These are phyloP conservation scores for Cutaneotrichosporon sp. DNA, from an alignment of 1,284 basidiomycete species.

Conservation along the genomic window DNA sequence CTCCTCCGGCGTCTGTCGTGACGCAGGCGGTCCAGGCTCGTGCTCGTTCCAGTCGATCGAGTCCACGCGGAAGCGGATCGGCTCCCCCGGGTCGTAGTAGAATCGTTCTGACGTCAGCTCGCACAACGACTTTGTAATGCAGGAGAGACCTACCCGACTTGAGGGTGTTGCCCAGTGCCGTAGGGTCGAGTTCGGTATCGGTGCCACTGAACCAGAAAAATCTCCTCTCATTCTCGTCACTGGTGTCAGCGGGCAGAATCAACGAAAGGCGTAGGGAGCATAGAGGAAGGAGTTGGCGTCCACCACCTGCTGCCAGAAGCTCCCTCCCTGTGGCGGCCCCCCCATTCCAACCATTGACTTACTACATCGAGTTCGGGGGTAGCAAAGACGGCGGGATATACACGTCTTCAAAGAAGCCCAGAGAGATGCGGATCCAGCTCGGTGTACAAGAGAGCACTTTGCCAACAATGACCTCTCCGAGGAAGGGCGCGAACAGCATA, in stretches of 20 bases:
- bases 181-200: neutral
- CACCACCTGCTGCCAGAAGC: too few relatives aligned
- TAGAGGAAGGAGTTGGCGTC: too few relatives aligned
- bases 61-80: constrained; percentile 82
- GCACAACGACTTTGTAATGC: neutral
- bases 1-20: constrained; percentile 12
- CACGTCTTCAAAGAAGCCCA: constrained; percentile 93
- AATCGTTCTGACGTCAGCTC: constrained; percentile 57
- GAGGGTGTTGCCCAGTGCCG: constrained; percentile 40
- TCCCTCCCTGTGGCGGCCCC: too few relatives aligned
- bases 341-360: too few relatives aligned
- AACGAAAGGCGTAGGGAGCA: neutral
- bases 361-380: constrained; percentile 53
- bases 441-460: constrained; percentile 80
- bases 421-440: constrained; percentile 75
- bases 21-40: constrained; percentile 67
- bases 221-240: constrained; percentile 56
- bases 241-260: constrained; percentile 5
- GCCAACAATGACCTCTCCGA: constrained; percentile 82
- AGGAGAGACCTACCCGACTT: constrained; percentile 25
- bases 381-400: constrained; percentile 64
- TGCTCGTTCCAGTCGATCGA: constrained; percentile 84
- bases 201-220: constrained; percentile 68
- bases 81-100: constrained; percentile 78
- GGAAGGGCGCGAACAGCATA: constrained; percentile 86